Evolutionary conservation across 306 rosid species (phyloP), one percentile per base, ranked within the genome.

Genomic region (Vicia villosa): DNA sequence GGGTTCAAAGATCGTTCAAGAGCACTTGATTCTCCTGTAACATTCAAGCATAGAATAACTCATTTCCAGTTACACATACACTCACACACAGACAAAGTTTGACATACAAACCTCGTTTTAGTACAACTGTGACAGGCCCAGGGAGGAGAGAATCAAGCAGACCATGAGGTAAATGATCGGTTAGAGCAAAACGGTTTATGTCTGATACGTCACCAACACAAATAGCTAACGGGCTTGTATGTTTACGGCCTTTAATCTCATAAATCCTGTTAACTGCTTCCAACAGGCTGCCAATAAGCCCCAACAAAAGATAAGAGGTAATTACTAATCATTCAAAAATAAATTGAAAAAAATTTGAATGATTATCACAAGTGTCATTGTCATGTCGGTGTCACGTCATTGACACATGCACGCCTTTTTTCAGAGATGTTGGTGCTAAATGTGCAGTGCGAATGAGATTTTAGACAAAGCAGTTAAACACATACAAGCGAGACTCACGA

Each of bases 1-100:
- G 97, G 97, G 83, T 94, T 94, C 84, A 94, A 77, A 22, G 96
- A 87, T 74, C 64, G 82, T 81, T 94, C 97, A 77, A 90, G 91
- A 72, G 85, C 71, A 74, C 99, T 94, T 5, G 91, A 81, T 62
- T 86, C 92, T 50, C 99, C 97, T 90, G 86, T 54, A 88, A 82
- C 16, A 79, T 58, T 83, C 75, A 80, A 63, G 55, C 24, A 62
- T 46, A 45, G 54, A 43, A 54, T 76, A 19, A 15, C 38, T 77
- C 63, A 60, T 37, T 36, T 67, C 55, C 59, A 15, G 10, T 55
- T 21, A 9, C 5, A 9, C 34, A 38, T 6, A 51, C 24, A 28
- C 54, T 21, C 34, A 5, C 34, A 46, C 28, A 15, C 40, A 56
- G 3, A 22, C 3, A 38, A 64, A 6, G 28, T 46, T 49, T 49